phyloP scores from a whole-genome alignment of 768 basidiomycete genomes.

The Kwoniella europaea region DNA sequence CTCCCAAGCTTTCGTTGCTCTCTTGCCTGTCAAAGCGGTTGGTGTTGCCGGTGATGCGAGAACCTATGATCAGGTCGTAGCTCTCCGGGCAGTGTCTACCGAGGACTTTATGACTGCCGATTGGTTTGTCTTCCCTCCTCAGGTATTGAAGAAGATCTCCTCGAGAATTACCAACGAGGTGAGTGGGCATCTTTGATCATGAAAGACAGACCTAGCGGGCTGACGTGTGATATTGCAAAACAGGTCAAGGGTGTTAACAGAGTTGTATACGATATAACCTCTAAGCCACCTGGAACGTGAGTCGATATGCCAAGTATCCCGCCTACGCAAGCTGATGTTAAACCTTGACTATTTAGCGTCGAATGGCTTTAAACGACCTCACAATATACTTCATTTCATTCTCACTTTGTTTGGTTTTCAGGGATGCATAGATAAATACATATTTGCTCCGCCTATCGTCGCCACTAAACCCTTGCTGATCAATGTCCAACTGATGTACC shows the following conservation, averaged over 20 bases:
- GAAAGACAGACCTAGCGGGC: neutral
- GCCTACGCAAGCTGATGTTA: neutral
- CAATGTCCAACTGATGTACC: neutral
- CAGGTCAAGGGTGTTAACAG: constrained; percentile 81
- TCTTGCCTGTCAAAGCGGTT: constrained; percentile 93
- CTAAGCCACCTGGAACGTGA: constrained; percentile 83
- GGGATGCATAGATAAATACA: constrained; percentile 25
- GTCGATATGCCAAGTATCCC: constrained; percentile 17
- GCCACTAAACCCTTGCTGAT: neutral
- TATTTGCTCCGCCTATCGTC: neutral
- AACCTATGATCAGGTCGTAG: constrained; percentile 97
- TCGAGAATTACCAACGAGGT: constrained; percentile 98
- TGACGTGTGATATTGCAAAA: neutral
- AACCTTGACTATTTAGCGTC: constrained; percentile 22
- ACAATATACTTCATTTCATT: constrained; percentile 1
- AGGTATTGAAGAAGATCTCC: constrained; percentile 85
- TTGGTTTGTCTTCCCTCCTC: constrained; percentile 97
- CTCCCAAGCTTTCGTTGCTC: constrained; percentile 93
- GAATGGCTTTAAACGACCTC: constrained; percentile 40
- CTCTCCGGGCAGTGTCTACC: constrained; percentile 91
- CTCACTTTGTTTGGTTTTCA: constrained; percentile 7
- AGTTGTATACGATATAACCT: constrained; percentile 89
- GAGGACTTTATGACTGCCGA: constrained; percentile 99
- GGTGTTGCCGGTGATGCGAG: constrained; percentile 96
- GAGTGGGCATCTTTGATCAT: neutral